These are phyloP conservation scores for Penicillium janthinellum DNA, from an alignment of 2,329 filamentous ascomycete species.

Conservation along the genomic window DNA sequence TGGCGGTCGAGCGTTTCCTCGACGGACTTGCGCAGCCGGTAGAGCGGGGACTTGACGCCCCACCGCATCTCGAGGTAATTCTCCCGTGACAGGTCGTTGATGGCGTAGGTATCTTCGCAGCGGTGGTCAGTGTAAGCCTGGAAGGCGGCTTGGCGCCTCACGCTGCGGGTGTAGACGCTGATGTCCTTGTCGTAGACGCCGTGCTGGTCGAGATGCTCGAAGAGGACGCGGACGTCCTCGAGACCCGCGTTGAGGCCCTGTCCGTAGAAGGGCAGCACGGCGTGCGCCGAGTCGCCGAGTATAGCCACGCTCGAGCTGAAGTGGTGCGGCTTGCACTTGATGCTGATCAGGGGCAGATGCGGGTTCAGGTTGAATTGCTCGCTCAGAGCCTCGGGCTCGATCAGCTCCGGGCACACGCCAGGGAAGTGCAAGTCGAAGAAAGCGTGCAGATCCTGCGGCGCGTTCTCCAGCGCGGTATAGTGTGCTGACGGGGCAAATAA, in stretches of 20 bases:
- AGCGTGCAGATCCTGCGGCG: conserved; percentile 69
- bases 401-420: conserved; percentile 68
- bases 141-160: conserved; percentile 55
- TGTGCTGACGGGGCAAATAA: conserved; percentile 78
- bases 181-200: conserved; percentile 41
- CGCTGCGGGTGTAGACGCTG: conserved; percentile 48
- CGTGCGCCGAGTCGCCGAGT: conserved; percentile 90
- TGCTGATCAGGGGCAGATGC: conserved; percentile 87
- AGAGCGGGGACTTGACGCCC: conserved; percentile 75
- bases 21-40: conserved; percentile 78
- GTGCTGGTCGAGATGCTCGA: conserved; percentile 75
- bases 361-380: conserved; percentile 79
- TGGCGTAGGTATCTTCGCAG: conserved; percentile 77
- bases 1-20: conserved; percentile 81
- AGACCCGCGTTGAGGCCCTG: conserved; percentile 97
- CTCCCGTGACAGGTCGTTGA: conserved; percentile 86
- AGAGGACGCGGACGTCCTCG: conserved; percentile 89
- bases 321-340: conserved; percentile 91
- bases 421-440: conserved; percentile 89
- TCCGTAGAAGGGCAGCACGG: conserved; percentile 98
- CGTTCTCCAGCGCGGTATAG: conserved; percentile 67
- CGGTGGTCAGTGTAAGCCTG: conserved; percentile 74
- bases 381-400: conserved; percentile 64
- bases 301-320: conserved; percentile 76
- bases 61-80: conserved; percentile 96